These are phyloP conservation scores for Aspergillus sojae DNA, from an alignment of 2,329 filamentous ascomycete species.

Conservation along the genomic window DNA sequence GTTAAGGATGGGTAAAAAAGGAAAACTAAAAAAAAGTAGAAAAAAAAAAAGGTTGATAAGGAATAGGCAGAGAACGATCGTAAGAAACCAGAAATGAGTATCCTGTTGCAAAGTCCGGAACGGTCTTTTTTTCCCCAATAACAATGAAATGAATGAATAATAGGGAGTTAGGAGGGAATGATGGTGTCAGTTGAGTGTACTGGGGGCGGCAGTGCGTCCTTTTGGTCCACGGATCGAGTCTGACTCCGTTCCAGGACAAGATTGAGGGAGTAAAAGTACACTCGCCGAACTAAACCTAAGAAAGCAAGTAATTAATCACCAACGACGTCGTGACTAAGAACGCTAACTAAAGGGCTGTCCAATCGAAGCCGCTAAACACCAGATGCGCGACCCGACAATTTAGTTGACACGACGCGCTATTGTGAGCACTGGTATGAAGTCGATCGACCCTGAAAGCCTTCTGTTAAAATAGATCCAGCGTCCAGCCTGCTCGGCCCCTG, in stretches of 20 bases:
- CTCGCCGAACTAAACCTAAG: constrained; percentile 9
- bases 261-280: constrained; percentile 5
- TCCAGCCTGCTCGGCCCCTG: neutral
- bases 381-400: constrained; percentile 20
- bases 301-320: constrained; percentile 5
- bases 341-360: constrained; percentile 5
- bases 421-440: constrained; percentile 3
- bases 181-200: neutral
- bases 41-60: neutral
- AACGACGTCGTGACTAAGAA: constrained; percentile 14
- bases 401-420: constrained; percentile 25
- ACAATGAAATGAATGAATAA: constrained; percentile 6
- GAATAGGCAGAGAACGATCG: constrained; percentile 4
- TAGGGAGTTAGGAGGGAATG: neutral
- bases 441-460: neutral
- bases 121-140: constrained; percentile 4
- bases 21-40: neutral
- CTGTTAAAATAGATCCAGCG: neutral
- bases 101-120: constrained; percentile 7
- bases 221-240: constrained; percentile 22
- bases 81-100: neutral
- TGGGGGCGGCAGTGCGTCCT: constrained; percentile 5
- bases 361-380: constrained; percentile 4
- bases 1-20: neutral
- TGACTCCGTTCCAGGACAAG: constrained; percentile 18